Base-by-base conservation (phyloP, 768 basidiomycete genomes). In the Rhizopogon vinicolor region DNA sequence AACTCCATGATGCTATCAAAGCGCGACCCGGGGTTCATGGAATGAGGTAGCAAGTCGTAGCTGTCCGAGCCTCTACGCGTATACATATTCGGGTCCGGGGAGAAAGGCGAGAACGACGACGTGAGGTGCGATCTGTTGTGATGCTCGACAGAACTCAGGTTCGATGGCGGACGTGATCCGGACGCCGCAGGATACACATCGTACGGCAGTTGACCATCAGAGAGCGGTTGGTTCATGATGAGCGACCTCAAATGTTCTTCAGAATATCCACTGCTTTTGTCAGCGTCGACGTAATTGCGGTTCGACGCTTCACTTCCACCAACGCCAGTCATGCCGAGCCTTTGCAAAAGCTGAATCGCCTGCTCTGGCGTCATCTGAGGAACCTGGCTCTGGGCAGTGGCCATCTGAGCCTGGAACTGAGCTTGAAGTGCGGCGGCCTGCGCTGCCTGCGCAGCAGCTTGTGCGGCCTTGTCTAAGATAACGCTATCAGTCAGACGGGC, bases 391-490 rank as follows among this genome's bases (percentile, higher is more conserved):
- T 49, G 48, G 9, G 48, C 22, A 6, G 69, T 60, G 25, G 62
- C 52, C 52, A 62, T 60, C 50, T 71, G 72, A 9, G 63, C 55
- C 61, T 77, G 75, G 14, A 71, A 58, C 52, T 74, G 75, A 25
- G 72, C 65, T 52, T 88, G 85, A 46, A 88, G 70, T 40, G 89
- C 84, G 25, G 87, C 86, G 13, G 86, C 82, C 66, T 91, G 89
- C 7, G 88, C 85, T 13, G 84, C 85, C 62, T 91, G 90, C 7
- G 90, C 91, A 16, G 91, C 91, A 3, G 91, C 91, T 67, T 93
- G 91, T 5, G 91, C 91, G 16, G 91, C 91, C 76, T 93, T 93
- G 69, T 93, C 91, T 92, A 58, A 29, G 52, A 42, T 41, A 45
- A 12, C 45, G 13, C 13, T 16, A 50, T 60, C 12, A 62, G 52